A percentile compares a stretch with the other conserved stretches of the same genome.
These are phyloP conservation scores for Fusarium circinatum DNA, from an alignment of 2,329 filamentous ascomycete species.

Conservation along the genomic window DNA sequence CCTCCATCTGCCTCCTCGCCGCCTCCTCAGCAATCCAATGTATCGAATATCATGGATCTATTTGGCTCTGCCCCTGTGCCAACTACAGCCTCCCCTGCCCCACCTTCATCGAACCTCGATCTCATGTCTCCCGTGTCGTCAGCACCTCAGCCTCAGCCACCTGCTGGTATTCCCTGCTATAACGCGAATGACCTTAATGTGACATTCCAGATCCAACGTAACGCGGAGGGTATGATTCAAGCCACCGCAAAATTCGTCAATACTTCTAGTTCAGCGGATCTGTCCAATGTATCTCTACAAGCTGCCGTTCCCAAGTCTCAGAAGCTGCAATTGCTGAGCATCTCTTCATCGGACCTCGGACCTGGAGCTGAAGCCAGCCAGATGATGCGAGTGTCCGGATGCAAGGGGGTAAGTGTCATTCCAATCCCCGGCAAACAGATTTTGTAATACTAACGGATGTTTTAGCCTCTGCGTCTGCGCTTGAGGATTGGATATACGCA, in stretches of 20 bases:
- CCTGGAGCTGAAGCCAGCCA: slow-evolving; percentile 87
- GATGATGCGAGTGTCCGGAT: slow-evolving; percentile 85
- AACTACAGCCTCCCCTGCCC: slow-evolving; percentile 44
- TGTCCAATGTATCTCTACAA: slow-evolving; percentile 85
- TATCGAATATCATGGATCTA: slow-evolving; percentile 88
- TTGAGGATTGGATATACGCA: slow-evolving; percentile 85
- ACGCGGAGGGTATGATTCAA: slow-evolving; percentile 80
- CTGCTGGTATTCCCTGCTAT: slow-evolving; percentile 78
- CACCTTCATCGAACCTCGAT: slow-evolving; percentile 58
- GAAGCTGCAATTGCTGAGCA: slow-evolving; percentile 90
- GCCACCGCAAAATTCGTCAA: slow-evolving; percentile 88
- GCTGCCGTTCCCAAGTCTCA: slow-evolving; percentile 97
- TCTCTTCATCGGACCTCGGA: slow-evolving; percentile 81
- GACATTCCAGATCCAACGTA: slow-evolving; percentile 85
- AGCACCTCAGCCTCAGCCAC: slow-evolving; percentile 51
- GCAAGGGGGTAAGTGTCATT: slow-evolving; percentile 83
- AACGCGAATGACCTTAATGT: slow-evolving; percentile 86
- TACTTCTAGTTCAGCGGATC: slow-evolving; percentile 68
- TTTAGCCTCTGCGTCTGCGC: slow-evolving; percentile 82
- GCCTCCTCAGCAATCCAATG: slow-evolving; percentile 65
- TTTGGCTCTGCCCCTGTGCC: slow-evolving; percentile 67
- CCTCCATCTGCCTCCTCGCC: slow-evolving; percentile 53
- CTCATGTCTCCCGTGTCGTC: slow-evolving; percentile 59
- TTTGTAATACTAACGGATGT: background rate
- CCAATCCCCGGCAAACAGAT: background rate